phyloP scores from a whole-genome alignment of 2,329 filamentous ascomycete genomes.

The Pseudogymnoascus sp. region DNA sequence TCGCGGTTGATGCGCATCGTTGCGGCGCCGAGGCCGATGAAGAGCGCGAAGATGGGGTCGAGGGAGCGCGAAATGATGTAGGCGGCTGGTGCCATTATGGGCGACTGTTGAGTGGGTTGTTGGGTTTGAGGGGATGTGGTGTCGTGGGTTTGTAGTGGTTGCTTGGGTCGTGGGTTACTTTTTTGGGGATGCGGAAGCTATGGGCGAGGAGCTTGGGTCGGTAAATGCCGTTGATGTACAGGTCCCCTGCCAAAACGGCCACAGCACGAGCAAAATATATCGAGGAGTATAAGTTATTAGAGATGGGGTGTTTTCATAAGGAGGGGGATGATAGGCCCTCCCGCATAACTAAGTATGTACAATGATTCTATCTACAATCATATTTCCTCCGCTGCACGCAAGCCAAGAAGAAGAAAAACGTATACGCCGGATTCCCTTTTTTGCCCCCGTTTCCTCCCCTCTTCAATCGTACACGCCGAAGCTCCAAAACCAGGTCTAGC shows the following conservation, averaged over 20 bases:
- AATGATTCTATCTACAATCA: slow-evolving; percentile 6
- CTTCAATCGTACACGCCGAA: slow-evolving; percentile 5
- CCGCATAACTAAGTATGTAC: slow-evolving; percentile 8
- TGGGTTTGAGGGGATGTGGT: not conserved
- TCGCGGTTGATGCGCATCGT: slow-evolving; percentile 45
- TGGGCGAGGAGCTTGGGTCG: not conserved
- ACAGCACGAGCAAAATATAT: not conserved
- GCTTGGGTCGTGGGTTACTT: not conserved
- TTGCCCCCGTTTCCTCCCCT: not conserved
- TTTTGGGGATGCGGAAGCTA: not conserved
- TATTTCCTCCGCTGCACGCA: not conserved
- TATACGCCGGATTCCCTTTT: not conserved
- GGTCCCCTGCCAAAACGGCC: not conserved
- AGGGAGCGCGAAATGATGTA: slow-evolving; percentile 34
- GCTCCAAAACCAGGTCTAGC: slow-evolving; percentile 7
- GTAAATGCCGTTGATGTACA: not conserved
- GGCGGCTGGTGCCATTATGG: slow-evolving; percentile 24
- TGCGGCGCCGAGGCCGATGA: slow-evolving; percentile 45
- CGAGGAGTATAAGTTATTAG: not conserved
- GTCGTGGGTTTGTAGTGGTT: slow-evolving; percentile 6
- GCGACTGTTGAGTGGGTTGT: not conserved
- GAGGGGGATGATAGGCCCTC: not conserved
- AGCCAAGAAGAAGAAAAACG: not conserved
- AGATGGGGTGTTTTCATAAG: not conserved
- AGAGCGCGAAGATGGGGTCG: slow-evolving; percentile 46